phyloP scores from a whole-genome alignment of 1,139 yeast species.

The Meyerozyma athensensis region DNA sequence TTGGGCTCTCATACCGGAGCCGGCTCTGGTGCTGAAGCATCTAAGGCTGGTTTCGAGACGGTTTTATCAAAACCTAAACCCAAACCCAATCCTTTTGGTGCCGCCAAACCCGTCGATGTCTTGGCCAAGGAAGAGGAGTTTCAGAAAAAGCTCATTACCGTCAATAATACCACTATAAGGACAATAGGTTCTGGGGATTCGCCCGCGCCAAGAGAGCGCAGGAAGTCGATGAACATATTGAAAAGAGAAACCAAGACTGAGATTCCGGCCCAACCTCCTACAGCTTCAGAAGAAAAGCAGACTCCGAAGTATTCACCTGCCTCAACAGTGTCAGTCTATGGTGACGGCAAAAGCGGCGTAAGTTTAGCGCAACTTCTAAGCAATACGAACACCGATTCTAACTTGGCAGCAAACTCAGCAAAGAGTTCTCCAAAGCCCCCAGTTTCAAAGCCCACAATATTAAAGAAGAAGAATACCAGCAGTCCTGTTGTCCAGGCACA shows the following conservation, averaged over 20 bases:
- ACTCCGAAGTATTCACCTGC: constrained; percentile 9
- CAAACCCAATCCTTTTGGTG: constrained; percentile 47
- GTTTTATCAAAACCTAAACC: constrained; percentile 14
- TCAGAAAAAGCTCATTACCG: constrained; percentile 42
- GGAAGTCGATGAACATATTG: constrained; percentile 11
- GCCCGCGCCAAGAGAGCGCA: constrained; percentile 11
- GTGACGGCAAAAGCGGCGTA: constrained; percentile 14
- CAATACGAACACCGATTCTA: constrained; percentile 10
- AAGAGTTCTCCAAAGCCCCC: constrained; percentile 23
- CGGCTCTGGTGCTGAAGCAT: constrained; percentile 2
- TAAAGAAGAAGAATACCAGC: constrained; percentile 31
- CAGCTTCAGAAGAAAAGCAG: constrained; percentile 4
- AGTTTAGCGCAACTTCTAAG: constrained; percentile 41
- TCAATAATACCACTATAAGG: constrained; percentile 57
- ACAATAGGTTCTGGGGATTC: constrained; percentile 35
- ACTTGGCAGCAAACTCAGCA: constrained; percentile 13
- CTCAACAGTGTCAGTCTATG: constrained; percentile 12
- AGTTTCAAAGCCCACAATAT: constrained; percentile 31
- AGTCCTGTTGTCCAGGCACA: constrained; percentile 2
- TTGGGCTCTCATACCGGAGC: constrained; percentile 2
- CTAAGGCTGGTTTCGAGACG: constrained; percentile 2
- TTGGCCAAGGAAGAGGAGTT: constrained; percentile 42
- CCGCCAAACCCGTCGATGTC: constrained; percentile 49
- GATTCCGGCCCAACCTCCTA: constrained; percentile 4
- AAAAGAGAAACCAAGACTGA: constrained; percentile 9